Evolutionary conservation across 805 yeast genomes (phyloP).

Genomic region (Candida wancherniae): DNA sequence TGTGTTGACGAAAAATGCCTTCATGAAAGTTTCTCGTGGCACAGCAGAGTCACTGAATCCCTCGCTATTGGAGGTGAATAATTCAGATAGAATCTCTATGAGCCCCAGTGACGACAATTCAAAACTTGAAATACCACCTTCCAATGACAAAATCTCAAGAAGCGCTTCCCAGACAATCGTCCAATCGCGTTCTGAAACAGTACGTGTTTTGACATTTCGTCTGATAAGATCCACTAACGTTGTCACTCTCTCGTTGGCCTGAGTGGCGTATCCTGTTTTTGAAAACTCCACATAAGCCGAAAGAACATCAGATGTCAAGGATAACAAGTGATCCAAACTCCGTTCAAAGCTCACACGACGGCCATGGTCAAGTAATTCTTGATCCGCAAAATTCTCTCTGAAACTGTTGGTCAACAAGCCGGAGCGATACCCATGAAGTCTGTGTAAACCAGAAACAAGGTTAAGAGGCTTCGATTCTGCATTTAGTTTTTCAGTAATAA

Average conservation of each 20-base stretch:
- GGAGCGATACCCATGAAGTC: too few relatives aligned
- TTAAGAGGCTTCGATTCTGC: too few relatives aligned
- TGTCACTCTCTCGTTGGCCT: slow-evolving; percentile 2
- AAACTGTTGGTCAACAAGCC: slow-evolving; percentile 2
- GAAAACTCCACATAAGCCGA: slow-evolving; percentile 5
- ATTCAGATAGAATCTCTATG: slow-evolving; percentile 27
- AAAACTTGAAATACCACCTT: slow-evolving; percentile 54
- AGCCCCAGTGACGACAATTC: slow-evolving; percentile 71
- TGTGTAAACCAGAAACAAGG: too few relatives aligned
- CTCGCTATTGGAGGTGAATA: too few relatives aligned
- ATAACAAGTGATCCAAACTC: slow-evolving; percentile 1
- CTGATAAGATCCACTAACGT: slow-evolving; percentile 1
- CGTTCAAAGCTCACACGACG: too few relatives aligned
- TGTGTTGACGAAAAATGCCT: slow-evolving; percentile 29
- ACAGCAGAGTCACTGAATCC: too few relatives aligned
- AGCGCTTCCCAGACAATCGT: slow-evolving; percentile 22
- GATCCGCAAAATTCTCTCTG: slow-evolving; percentile 25
- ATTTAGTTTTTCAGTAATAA: too few relatives aligned
- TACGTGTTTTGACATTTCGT: too few relatives aligned
- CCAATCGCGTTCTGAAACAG: slow-evolving; percentile 31
- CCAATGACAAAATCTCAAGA: slow-evolving; percentile 10
- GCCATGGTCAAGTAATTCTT: slow-evolving; percentile 27
- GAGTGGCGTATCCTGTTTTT: slow-evolving; percentile 1
- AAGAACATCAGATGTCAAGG: too few relatives aligned
- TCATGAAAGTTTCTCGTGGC: slow-evolving; percentile 43